Evolutionary conservation across 306 rosid genomes (phyloP).

Genomic region (Cucumis cinereus): DNA sequence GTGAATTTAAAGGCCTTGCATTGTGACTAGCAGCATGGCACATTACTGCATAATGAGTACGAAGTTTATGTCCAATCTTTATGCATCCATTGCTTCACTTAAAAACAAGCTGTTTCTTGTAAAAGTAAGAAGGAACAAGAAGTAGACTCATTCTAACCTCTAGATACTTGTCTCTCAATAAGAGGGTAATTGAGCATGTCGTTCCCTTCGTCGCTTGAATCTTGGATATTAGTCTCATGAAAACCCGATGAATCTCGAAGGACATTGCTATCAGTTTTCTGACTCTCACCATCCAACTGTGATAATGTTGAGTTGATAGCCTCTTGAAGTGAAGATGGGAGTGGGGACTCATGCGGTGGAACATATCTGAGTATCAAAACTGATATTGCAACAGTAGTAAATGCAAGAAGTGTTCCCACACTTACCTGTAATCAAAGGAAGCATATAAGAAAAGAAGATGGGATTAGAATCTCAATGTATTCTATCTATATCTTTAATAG

Average conservation of each 20-base stretch:
- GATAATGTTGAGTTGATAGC: constrained; percentile 31
- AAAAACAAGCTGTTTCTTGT: neutral
- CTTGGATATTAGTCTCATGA: constrained; percentile 15
- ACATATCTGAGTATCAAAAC: constrained; percentile 79
- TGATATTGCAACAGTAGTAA: constrained; percentile 64
- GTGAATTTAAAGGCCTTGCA: neutral
- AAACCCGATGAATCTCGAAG: constrained; percentile 20
- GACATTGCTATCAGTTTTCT: constrained; percentile 13
- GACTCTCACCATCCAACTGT: constrained; percentile 19
- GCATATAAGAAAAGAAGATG: constrained; percentile 17
- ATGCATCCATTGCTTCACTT: neutral
- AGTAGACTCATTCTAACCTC: neutral
- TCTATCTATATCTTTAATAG: constrained; percentile 38
- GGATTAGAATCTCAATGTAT: constrained; percentile 38
- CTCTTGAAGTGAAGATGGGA: constrained; percentile 47
- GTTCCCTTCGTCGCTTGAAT: constrained; percentile 6
- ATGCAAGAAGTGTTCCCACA: constrained; percentile 88
- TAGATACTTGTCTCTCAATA: neutral
- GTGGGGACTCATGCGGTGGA: constrained; percentile 69
- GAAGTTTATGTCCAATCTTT: neutral
- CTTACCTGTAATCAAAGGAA: constrained; percentile 52
- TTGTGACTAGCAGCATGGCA: neutral
- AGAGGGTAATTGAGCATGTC: neutral
- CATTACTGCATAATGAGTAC: neutral
- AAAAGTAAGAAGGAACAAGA: neutral